A percentile compares a stretch with the other conserved stretches of the same genome.
Evolutionary conservation across 805 yeast species (phyloP).

Genomic region (Candida cerambycidarum): DNA sequence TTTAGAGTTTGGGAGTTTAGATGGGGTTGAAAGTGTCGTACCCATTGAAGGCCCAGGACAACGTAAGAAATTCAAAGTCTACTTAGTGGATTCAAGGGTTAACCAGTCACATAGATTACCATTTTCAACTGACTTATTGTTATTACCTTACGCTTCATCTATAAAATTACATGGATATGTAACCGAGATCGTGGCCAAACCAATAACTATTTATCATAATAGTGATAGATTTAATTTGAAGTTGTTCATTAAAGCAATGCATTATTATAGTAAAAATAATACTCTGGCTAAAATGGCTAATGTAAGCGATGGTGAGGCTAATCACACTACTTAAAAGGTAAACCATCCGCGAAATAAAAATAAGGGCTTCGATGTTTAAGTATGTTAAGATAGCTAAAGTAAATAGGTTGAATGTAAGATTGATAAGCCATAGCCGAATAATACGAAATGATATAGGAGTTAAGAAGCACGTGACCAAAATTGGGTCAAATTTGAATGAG

Average conservation of each 20-base stretch:
- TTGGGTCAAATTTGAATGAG: background rate
- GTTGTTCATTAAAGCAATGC: conserved; percentile 10
- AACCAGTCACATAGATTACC: conserved; percentile 1
- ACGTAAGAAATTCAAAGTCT: conserved; percentile 9
- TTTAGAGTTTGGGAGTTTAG: background rate
- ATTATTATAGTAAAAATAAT: background rate
- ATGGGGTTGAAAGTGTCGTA: conserved; percentile 1
- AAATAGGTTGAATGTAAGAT: conserved; percentile 7
- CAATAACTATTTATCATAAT: conserved; percentile 2
- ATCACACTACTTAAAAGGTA: background rate
- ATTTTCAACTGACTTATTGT: conserved; percentile 5
- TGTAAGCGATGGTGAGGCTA: background rate
- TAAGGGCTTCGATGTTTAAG: conserved; percentile 8
- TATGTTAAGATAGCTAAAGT: conserved; percentile 7
- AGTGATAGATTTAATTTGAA: conserved; percentile 7
- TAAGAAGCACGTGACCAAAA: background rate
- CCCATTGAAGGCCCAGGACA: background rate
- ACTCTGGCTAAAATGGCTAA: background rate
- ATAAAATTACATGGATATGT: conserved; percentile 4
- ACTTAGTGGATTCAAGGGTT: conserved; percentile 6
- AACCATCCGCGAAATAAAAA: conserved; percentile 5
- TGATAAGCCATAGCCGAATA: conserved; percentile 2
- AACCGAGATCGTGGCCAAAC: background rate
- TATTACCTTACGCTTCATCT: conserved; percentile 1
- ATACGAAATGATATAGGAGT: conserved; percentile 7